Conservation (phyloP, 2,329 filamentous ascomycete species). For the Alternaria panax region DNA sequence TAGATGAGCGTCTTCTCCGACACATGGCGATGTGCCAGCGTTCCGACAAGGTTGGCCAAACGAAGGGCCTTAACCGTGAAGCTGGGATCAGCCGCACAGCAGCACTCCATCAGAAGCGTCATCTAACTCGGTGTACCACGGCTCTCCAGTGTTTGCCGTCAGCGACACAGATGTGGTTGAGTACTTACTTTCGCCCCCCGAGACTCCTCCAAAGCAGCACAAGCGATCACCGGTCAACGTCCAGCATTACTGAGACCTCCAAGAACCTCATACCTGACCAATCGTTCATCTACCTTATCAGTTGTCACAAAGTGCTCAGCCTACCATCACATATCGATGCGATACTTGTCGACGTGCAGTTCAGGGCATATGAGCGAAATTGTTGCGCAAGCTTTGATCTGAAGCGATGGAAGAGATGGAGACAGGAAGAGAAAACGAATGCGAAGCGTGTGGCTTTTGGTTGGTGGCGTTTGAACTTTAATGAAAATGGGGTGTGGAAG, state of each 20-base stretch:
- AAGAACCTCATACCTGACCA: neutral
- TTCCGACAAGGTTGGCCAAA: too few relatives aligned
- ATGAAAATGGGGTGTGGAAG: neutral
- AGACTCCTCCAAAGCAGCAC: too few relatives aligned
- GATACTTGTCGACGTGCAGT: neutral
- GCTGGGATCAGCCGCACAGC: too few relatives aligned
- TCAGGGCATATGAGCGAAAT: rapidly evolving
- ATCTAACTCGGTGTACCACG: neutral
- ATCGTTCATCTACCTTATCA: neutral
- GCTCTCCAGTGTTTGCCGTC: neutral
- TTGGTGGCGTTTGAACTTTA: slow-evolving; percentile 8
- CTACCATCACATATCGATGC: neutral
- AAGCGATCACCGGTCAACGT: too few relatives aligned
- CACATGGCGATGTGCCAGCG: too few relatives aligned
- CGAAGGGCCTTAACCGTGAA: too few relatives aligned
- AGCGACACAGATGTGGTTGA: neutral
- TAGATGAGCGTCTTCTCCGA: too few relatives aligned
- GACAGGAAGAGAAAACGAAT: neutral
- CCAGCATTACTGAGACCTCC: too few relatives aligned
- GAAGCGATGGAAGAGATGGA: neutral
- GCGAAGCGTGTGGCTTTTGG: neutral
- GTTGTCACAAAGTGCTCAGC: neutral
- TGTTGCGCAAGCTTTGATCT: neutral
- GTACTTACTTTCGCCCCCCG: too few relatives aligned
- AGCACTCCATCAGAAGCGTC: neutral